Evolutionary conservation across 208 protist genomes (phyloP).

Genomic region (Trypanosoma boissoni): DNA sequence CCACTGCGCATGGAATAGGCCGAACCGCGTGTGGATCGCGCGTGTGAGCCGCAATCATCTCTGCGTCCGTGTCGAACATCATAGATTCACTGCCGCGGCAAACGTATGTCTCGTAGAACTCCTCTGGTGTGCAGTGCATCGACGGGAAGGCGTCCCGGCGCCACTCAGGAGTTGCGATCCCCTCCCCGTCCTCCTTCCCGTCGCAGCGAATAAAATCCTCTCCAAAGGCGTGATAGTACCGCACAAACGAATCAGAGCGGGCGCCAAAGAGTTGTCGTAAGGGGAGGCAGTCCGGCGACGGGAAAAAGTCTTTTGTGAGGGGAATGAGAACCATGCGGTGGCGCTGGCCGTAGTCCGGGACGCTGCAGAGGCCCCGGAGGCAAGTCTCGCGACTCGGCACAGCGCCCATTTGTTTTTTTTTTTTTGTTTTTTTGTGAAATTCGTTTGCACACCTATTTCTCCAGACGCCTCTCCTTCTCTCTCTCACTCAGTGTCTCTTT

Average conservation of each 20-base stretch:
- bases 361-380: conserved; percentile 1
- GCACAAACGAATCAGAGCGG: conserved; percentile 21
- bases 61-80: conserved; percentile 21
- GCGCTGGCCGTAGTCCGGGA: conserved; percentile 15
- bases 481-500: no score
- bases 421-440: not conserved
- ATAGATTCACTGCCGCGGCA: conserved; percentile 4
- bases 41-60: conserved; percentile 9
- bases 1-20: conserved; percentile 19
- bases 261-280: conserved; percentile 12
- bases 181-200: conserved; percentile 10
- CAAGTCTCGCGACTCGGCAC: conserved; percentile 17
- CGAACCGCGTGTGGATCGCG: conserved; percentile 3
- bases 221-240: conserved; percentile 18
- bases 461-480: not conserved
- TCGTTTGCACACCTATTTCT: not conserved
- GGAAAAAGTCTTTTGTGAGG: conserved; percentile 18
- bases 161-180: not conserved
- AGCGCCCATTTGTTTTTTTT: conserved; percentile 12
- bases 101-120: conserved; percentile 25
- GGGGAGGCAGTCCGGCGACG: conserved; percentile 6
- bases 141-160: conserved; percentile 4
- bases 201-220: conserved; percentile 16
- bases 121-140: conserved; percentile 8
- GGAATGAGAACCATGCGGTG: conserved; percentile 18